These are phyloP conservation scores for Bacidia rubella DNA, from an alignment of 495 filamentous ascomycete genomes.

Conservation along the genomic window DNA sequence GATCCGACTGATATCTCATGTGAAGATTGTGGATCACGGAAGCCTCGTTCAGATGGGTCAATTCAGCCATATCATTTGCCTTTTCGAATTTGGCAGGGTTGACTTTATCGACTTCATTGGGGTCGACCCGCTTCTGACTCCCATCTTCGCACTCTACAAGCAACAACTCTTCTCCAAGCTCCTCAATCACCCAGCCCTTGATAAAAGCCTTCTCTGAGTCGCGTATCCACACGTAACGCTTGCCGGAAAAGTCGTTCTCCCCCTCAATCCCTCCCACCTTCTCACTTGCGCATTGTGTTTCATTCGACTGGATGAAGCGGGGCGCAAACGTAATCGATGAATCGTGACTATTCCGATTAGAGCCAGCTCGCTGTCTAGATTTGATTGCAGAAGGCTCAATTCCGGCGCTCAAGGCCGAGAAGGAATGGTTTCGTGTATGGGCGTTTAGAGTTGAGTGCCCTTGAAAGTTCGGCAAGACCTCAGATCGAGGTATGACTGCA, in stretches of 20 bases:
- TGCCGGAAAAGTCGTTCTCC: conserved; percentile 98
- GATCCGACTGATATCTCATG: conserved; percentile 80
- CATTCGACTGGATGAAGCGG: conserved; percentile 81
- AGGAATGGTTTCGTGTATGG: conserved; percentile 44
- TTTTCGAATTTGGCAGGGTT: conserved; percentile 99
- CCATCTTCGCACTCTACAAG: conserved; percentile 91
- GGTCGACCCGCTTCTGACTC: conserved; percentile 72
- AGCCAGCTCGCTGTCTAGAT: conserved; percentile 45
- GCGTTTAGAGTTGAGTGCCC: conserved; percentile 27
- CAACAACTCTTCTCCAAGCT: conserved; percentile 49
- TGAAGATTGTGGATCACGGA: conserved; percentile 97
- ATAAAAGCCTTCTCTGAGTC: conserved; percentile 80
- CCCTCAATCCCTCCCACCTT: conserved; percentile 69
- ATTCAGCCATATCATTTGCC: conserved; percentile 92
- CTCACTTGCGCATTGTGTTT: conserved; percentile 50
- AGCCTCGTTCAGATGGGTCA: conserved; percentile 94
- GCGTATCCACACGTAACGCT: conserved; percentile 92
- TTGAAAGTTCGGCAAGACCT: conserved; percentile 46
- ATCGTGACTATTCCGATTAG: conserved; percentile 36
- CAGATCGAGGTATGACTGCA: conserved; percentile 55
- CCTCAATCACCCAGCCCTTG: conserved; percentile 80
- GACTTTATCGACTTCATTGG: conserved; percentile 88
- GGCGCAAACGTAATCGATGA: conserved; percentile 79
- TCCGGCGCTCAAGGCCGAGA: conserved; percentile 33
- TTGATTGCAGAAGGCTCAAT: conserved; percentile 23